Base-by-base conservation (phyloP, 345 rosid genomes). In the Brassica rapa region DNA sequence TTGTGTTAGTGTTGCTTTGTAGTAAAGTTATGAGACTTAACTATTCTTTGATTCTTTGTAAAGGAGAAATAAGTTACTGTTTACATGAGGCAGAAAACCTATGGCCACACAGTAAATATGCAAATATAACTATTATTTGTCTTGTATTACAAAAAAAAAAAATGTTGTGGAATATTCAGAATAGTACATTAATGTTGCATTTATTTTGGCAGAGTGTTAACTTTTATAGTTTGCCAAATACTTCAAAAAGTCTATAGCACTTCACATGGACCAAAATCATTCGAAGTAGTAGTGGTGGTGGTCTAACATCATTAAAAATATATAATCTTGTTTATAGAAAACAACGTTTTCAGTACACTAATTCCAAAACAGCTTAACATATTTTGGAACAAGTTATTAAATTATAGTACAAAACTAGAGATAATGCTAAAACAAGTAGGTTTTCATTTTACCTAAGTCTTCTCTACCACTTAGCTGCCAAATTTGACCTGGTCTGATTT, bases 401-500 rank as follows among this genome's bases (percentile, higher is more conserved):
- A 74, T 61, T 79, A 68, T 59, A 19, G 21, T 19, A 68, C 71
- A 68, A 68, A 2, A 68, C 82, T 73, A 73, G 8, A 68, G 79
- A 79, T 67, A 79, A 74, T 21, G 79, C 68, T 74, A 62, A 65
- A 61, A 66, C 73, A 67, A 62, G 82, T 79, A 73, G 78, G 70
- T 73, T 73, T 56, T 5, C 8, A 12, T 46, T 24, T 78, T 62
- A 79, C 82, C 82, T 62, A 79, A 79, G 74, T 62, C 78, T 68
- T 73, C 69, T 66, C 73, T 66, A 66, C 70, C 70, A 49, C 78
- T 46, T 51, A 32, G 78, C 76, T 68, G 79, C 76, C 83, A 70
- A 60, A 41, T 80, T 80, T 80, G 83, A 80, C 83, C 25, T 23
- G 80, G 71, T 80, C 83, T 74, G 67, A 12, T 74, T 53, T 53